These are phyloP conservation scores for Hemileccinum rubropunctum DNA, from an alignment of 768 basidiomycete genomes.

Conservation along the genomic window DNA sequence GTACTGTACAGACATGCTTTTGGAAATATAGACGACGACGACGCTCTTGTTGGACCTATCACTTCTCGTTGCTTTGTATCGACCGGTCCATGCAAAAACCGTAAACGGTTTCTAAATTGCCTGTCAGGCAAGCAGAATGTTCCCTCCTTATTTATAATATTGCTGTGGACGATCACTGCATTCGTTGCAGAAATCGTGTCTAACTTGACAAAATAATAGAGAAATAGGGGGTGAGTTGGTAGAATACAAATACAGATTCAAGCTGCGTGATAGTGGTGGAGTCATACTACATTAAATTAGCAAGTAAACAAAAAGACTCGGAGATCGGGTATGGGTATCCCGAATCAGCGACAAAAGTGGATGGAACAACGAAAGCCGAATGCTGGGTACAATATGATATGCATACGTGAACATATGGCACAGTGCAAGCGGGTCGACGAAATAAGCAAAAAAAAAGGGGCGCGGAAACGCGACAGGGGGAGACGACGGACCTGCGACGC, in stretches of 20 bases:
- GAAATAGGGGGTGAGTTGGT: background rate
- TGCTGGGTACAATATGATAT: slow-evolving; percentile 11
- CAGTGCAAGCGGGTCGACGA: background rate
- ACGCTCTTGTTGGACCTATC: too few relatives aligned
- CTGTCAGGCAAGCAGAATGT: too few relatives aligned
- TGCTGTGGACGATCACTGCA: too few relatives aligned
- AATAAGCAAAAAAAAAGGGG: background rate
- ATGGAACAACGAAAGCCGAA: background rate
- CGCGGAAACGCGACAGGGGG: too few relatives aligned
- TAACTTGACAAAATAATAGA: background rate
- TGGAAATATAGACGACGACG: background rate
- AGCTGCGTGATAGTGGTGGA: background rate
- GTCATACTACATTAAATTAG: slow-evolving; percentile 21
- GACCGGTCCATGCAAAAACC: too few relatives aligned
- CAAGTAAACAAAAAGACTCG: slow-evolving; percentile 1
- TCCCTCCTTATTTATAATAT: too few relatives aligned
- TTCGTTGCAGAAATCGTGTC: background rate
- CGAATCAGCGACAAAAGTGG: background rate
- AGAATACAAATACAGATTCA: slow-evolving; percentile 23
- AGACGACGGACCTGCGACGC: too few relatives aligned
- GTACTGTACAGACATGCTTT: background rate
- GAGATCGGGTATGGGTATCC: background rate
- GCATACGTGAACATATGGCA: slow-evolving; percentile 4
- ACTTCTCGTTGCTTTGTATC: too few relatives aligned
- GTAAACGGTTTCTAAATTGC: too few relatives aligned